phyloP scores from a whole-genome alignment of 208 protist species.

The Willaertia magna region DNA sequence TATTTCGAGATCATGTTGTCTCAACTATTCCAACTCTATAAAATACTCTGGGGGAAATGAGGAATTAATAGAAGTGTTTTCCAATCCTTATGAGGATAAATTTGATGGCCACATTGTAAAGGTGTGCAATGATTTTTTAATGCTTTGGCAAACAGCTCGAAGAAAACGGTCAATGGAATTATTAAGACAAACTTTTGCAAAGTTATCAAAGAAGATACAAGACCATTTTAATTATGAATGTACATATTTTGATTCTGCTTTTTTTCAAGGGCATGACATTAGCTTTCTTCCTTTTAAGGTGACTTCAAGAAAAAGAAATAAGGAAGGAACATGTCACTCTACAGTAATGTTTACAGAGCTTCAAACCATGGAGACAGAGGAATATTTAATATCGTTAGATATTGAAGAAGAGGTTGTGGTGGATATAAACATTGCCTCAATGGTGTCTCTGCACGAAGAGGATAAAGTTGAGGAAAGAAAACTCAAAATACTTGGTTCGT shows the following conservation, averaged over 20 bases:
- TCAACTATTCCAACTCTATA: background rate
- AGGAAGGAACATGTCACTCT: background rate
- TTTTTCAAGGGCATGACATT: background rate
- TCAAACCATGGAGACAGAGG: background rate
- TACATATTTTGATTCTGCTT: background rate
- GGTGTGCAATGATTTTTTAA: background rate
- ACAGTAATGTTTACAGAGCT: background rate
- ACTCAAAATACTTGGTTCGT: background rate
- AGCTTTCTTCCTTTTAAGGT: background rate
- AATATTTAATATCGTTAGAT: background rate
- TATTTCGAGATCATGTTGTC: background rate
- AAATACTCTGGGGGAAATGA: background rate
- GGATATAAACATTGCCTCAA: background rate
- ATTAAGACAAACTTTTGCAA: background rate
- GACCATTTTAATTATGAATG: background rate
- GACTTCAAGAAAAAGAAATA: background rate
- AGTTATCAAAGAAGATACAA: background rate
- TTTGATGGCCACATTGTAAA: background rate
- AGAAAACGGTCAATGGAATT: background rate
- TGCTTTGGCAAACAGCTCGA: background rate
- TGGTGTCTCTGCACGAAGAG: background rate
- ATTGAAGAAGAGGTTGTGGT: background rate
- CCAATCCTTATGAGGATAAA: background rate
- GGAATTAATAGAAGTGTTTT: background rate
- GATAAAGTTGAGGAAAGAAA: background rate